A percentile compares a stretch with the other conserved stretches of the same genome.
Conservation (phyloP, 2,329 filamentous ascomycete species). For the Teratosphaeria gauchensis region DNA sequence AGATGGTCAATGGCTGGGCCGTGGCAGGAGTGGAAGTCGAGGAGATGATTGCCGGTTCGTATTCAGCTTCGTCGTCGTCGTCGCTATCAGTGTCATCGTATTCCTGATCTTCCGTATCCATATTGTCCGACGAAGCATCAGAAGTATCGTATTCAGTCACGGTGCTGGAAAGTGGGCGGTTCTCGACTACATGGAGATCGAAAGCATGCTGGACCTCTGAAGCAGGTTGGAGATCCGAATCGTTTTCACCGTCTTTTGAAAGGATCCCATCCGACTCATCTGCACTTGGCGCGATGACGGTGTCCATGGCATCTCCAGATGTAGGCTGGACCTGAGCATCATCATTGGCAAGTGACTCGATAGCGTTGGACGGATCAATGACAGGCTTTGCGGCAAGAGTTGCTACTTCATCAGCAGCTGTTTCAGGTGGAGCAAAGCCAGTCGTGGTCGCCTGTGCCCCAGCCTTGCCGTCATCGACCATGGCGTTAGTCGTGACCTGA, state of each 20-base stretch:
- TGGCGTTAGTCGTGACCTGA: not conserved
- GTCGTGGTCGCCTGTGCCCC: not conserved
- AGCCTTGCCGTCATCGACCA: not conserved
- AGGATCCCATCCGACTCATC: not conserved
- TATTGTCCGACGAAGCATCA: not conserved
- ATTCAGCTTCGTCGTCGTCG: conserved; percentile 5
- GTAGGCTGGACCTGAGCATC: not conserved
- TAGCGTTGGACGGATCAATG: not conserved
- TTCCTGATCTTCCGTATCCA: not conserved
- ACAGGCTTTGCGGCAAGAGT: not conserved
- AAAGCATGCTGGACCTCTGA: not conserved
- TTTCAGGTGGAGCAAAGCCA: not conserved
- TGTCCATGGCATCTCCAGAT: not conserved
- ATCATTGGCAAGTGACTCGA: not conserved
- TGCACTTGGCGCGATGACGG: not conserved
- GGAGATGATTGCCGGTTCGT: not conserved
- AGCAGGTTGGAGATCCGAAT: not conserved
- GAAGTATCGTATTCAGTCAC: not conserved
- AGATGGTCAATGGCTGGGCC: not conserved
- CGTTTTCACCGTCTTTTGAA: not conserved
- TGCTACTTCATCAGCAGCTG: not conserved
- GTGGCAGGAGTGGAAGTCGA: not conserved
- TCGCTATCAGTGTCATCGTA: not conserved
- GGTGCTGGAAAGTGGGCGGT: not conserved
- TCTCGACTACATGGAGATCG: not conserved